Base-by-base conservation (phyloP, 163 green algal genomes). In the Smithsoniella earleae region DNA sequence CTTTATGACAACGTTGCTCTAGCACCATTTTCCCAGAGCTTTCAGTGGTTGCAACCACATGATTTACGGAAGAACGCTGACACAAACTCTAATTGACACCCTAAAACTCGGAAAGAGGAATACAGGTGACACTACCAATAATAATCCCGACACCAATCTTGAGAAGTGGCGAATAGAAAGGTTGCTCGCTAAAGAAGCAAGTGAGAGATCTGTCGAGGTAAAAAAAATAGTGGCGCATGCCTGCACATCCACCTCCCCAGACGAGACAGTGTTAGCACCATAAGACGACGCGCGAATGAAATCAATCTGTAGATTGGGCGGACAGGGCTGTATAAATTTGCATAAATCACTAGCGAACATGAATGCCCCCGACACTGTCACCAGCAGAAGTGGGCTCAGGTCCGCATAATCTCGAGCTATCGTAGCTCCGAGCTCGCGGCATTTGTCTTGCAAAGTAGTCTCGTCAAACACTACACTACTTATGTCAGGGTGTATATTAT, bases 281-380 rank as follows among this genome's bases (percentile, higher is more conserved):
- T 85, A 85, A 3, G 58, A 78, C 38, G 36, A 65, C 37, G 76
- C 78, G 10, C 75, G 72, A 43, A 82, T 3, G 46, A 82, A 83
- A 49, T 83, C 78, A 2, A 85, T 75, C 63, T 82, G 73, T 28
- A 85, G 46, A 28, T 36, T 33, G 10, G 45, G 46, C 22, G 74
- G 74, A 34, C 77, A 74, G 58, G 75, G 74, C 20, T 75, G 73
- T n/a, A 85, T 75, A 37, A 25, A 64, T 27, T 64, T 64, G 49
- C 25, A 25, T 8, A 64, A 27, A 10, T 64, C 49, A 27, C 25
- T 36, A 25, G 49, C 49, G 8, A 64, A 64, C 49, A 64, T 64
- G 8, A 36, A 64, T 25, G 49, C 49, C 31, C 49, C 49, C 13
- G 49, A 36, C 4, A 64, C 49, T 25, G 49, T 64, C 4, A 64